Percentiles rank a stretch among this genome's conserved stretches.
Conservation (phyloP, 2,329 filamentous ascomycete genomes). For the Xylariales sp. region DNA sequence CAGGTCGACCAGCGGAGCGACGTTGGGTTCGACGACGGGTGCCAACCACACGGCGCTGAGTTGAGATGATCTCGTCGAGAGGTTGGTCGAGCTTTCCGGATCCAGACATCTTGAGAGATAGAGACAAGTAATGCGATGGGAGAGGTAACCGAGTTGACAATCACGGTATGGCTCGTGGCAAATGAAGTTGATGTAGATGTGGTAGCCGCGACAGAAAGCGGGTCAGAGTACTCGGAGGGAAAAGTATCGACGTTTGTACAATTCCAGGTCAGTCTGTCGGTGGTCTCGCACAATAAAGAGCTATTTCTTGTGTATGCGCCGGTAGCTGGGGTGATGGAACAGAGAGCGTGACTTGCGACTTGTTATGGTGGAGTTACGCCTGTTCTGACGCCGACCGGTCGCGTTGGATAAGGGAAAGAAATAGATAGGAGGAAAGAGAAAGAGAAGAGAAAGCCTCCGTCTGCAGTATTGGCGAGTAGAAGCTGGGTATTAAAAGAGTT, state of each 20-base stretch:
- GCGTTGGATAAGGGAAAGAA: not conserved
- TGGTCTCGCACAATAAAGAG: slow-evolving; percentile 4
- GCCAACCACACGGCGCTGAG: slow-evolving; percentile 70
- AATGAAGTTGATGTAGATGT: slow-evolving; percentile 22
- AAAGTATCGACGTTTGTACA: slow-evolving; percentile 16
- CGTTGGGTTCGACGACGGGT: slow-evolving; percentile 64
- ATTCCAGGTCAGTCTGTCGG: slow-evolving; percentile 14
- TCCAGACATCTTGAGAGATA: slow-evolving; percentile 75
- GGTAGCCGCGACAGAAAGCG: not conserved
- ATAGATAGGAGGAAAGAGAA: slow-evolving; percentile 29
- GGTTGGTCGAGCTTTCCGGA: slow-evolving; percentile 89
- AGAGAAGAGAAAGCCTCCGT: slow-evolving; percentile 35
- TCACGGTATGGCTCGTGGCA: slow-evolving; percentile 40
- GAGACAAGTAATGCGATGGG: slow-evolving; percentile 58
- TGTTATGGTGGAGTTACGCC: slow-evolving; percentile 17
- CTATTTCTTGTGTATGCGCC: slow-evolving; percentile 4
- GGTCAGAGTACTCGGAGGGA: not conserved
- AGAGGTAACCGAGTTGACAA: slow-evolving; percentile 41
- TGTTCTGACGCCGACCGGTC: slow-evolving; percentile 9
- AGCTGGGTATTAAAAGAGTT: slow-evolving; percentile 27
- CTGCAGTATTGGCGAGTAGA: slow-evolving; percentile 5
- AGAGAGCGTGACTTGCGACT: slow-evolving; percentile 20
- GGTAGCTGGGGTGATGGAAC: slow-evolving; percentile 12
- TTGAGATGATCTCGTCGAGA: slow-evolving; percentile 96
- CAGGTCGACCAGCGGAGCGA: slow-evolving; percentile 64